Evolutionary conservation across 177 flowering plant species (phyloP), one percentile per base, ranked within the genome.

Genomic region (Tripterygium wilfordii): DNA sequence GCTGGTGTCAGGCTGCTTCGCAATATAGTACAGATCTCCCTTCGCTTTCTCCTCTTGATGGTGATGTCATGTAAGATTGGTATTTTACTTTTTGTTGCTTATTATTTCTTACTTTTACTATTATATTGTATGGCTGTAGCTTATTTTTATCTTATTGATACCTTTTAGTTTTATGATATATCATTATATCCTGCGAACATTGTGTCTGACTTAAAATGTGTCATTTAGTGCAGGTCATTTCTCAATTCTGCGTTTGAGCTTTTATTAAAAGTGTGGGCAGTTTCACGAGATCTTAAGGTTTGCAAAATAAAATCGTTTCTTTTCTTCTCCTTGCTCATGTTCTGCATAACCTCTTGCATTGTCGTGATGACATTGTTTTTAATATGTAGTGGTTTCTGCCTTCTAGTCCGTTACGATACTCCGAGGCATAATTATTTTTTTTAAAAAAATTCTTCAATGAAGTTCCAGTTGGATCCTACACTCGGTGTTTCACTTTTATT

Each of bases 231-330:
- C 79, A 94, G 99, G 91, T 94, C 97, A 41, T 94, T 79, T 62
- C 54, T 94, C 50, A 81, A 94, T 71, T 89, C 99, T 58, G 95
- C 85, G 43, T 94, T 94, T 74, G 99, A 94, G 60, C 97, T 94
- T 60, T 56, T 94, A 36, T 71, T 94, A 69, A 78, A 78, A 69
- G 95, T 81, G 54, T 94, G 99, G 99, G 88, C 95, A 41, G 59
- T 71, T 69, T 94, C 99, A 36, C 67, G 92, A 27, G 99, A 94
- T 71, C 56, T 81, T 48, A 90, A 87, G 97, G 97, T 91, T 47
- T 17, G 47, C 6, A 33, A 12, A 17, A 10, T 15, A n/a, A 37
- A 22, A 15, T 33, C 25, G 10, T 10, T 28, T 19, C 16, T 35
- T 23, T 14, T 7, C 10, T 19, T 52, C 38, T 26, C 17, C 20